Percentiles rank a stretch among this genome's conserved stretches.
Conservation (phyloP, 805 yeast genomes). For the Tetrapisispora arboricola region DNA sequence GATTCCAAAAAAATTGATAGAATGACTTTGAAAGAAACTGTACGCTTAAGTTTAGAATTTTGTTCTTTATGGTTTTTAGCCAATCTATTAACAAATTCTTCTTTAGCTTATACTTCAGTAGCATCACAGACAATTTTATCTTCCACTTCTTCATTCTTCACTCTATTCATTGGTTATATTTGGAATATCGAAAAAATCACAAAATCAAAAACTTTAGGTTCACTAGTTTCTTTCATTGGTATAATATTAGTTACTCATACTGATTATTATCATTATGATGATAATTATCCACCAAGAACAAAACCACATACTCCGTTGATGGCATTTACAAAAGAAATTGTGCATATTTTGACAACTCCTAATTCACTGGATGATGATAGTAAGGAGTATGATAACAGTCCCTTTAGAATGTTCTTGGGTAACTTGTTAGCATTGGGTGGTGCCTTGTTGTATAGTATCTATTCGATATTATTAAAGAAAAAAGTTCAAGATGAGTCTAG, state of each 20-base stretch:
- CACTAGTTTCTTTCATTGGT: slow-evolving; percentile 64
- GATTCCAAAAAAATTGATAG: slow-evolving; percentile 3
- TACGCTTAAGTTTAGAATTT: slow-evolving; percentile 66
- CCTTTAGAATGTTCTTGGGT: slow-evolving; percentile 44
- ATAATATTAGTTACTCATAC: slow-evolving; percentile 67
- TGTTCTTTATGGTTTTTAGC: slow-evolving; percentile 85
- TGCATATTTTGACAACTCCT: neutral
- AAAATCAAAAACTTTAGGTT: slow-evolving; percentile 54
- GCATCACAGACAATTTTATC: slow-evolving; percentile 90
- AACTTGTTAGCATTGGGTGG: slow-evolving; percentile 72
- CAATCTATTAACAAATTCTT: slow-evolving; percentile 79
- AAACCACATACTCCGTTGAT: neutral
- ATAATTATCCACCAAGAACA: slow-evolving; percentile 5
- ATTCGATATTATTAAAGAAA: slow-evolving; percentile 73
- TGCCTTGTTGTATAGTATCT: slow-evolving; percentile 84
- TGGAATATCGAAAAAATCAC: slow-evolving; percentile 63
- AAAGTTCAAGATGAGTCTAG: slow-evolving; percentile 63
- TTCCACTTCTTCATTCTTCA: slow-evolving; percentile 88
- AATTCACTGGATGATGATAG: neutral
- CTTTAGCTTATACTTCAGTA: slow-evolving; percentile 80
- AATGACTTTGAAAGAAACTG: slow-evolving; percentile 47
- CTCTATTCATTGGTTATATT: slow-evolving; percentile 68
- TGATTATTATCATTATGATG: slow-evolving; percentile 33
- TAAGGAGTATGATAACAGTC: slow-evolving; percentile 10
- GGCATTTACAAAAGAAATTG: neutral